Percentiles rank a stretch among this genome's conserved stretches.
Evolutionary conservation across 1,284 basidiomycete species (phyloP).

Genomic region (Apiotrichum gracile): DNA sequence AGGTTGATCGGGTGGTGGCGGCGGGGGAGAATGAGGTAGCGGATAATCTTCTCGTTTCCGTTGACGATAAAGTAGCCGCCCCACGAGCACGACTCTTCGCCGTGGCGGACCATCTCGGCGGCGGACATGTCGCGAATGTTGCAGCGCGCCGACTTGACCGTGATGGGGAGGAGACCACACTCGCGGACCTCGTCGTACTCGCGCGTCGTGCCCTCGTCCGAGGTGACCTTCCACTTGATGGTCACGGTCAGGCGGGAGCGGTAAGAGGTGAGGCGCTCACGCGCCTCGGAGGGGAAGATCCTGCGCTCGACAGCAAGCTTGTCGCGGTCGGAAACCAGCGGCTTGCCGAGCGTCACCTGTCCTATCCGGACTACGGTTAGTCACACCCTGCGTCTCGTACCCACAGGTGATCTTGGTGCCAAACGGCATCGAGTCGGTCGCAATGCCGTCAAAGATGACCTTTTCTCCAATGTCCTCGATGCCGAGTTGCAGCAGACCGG

Average conservation of each 20-base stretch:
- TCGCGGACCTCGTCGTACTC: slow-evolving; percentile 70
- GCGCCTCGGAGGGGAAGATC: slow-evolving; percentile 83
- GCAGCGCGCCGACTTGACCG: slow-evolving; percentile 96
- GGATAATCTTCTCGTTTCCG: slow-evolving; percentile 97
- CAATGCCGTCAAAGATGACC: slow-evolving; percentile 84
- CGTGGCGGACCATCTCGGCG: slow-evolving; percentile 74
- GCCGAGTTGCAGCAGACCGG: slow-evolving; percentile 73
- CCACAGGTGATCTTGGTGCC: slow-evolving; percentile 75
- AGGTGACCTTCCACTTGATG: slow-evolving; percentile 74
- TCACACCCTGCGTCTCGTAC: slow-evolving; percentile 28
- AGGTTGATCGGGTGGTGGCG: slow-evolving; percentile 63
- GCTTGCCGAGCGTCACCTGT: slow-evolving; percentile 73
- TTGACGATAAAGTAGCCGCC: slow-evolving; percentile 99
- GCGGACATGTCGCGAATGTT: slow-evolving; percentile 82
- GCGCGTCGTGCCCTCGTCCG: slow-evolving; percentile 52
- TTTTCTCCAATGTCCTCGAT: slow-evolving; percentile 81
- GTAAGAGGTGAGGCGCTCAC: slow-evolving; percentile 24
- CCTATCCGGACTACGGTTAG: slow-evolving; percentile 73
- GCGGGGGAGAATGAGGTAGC: slow-evolving; percentile 70
- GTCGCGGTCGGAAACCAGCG: slow-evolving; percentile 81
- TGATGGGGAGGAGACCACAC: slow-evolving; percentile 89
- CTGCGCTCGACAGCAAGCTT: slow-evolving; percentile 67
- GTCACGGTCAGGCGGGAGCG: slow-evolving; percentile 86
- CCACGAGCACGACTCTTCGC: slow-evolving; percentile 97
- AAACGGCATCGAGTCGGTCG: slow-evolving; percentile 57